Evolutionary conservation across 2,329 filamentous ascomycete genomes (phyloP).

Genomic region (Talaromyces albobiverticillius): DNA sequence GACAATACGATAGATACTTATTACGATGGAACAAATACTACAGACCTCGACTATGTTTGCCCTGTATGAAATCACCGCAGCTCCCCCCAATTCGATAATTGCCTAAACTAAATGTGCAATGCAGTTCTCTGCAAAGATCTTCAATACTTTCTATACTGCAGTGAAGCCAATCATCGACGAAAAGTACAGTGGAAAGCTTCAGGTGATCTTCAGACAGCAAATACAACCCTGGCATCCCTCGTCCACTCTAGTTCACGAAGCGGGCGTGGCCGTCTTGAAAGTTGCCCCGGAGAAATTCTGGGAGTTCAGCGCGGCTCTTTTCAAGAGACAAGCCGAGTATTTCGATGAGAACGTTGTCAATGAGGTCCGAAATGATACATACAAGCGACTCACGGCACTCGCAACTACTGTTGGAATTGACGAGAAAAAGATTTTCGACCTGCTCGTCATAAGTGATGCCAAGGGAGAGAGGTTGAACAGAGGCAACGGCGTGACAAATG

Average conservation of each 20-base stretch:
- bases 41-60: slow-evolving; percentile 86
- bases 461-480: slow-evolving; percentile 65
- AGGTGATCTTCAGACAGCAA: slow-evolving; percentile 84
- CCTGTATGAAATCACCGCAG: slow-evolving; percentile 50
- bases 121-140: slow-evolving; percentile 66
- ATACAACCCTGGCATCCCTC: slow-evolving; percentile 95
- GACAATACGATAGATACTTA: neutral
- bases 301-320: slow-evolving; percentile 69
- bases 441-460: slow-evolving; percentile 68
- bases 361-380: slow-evolving; percentile 81
- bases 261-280: slow-evolving; percentile 74
- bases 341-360: slow-evolving; percentile 83
- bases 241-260: slow-evolving; percentile 69
- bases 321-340: slow-evolving; percentile 68
- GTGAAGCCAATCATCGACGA: slow-evolving; percentile 63
- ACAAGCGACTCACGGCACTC: slow-evolving; percentile 73
- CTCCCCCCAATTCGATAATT: neutral
- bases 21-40: neutral
- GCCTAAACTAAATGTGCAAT: neutral
- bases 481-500: slow-evolving; percentile 79
- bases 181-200: slow-evolving; percentile 60
- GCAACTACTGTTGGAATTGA: slow-evolving; percentile 66
- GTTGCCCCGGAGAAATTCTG: slow-evolving; percentile 72
- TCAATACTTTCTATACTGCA: slow-evolving; percentile 68
- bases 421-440: slow-evolving; percentile 64